Evolutionary conservation across 768 basidiomycete genomes (phyloP), one percentile per base, ranked within the genome.

Genomic region (Goffeauzyma gilvescens): DNA sequence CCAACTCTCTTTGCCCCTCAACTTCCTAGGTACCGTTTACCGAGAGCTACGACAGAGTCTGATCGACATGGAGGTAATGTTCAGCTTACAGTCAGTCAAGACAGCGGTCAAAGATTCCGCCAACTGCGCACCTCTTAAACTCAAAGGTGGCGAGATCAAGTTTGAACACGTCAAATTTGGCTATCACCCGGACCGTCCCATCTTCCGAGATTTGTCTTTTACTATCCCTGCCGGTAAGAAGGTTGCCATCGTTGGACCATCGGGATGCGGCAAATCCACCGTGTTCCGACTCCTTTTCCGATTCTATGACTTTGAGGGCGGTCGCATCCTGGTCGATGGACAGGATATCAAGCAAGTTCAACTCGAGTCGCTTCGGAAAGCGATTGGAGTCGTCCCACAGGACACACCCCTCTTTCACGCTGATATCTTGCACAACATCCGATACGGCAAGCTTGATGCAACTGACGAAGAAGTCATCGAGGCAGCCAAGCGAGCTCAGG

Each of bases 401-500:
- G 93, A 98, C 55, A 98, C 90, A 13, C 90, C 93, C 1, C 69
- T 98, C 3, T 96, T 98, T 71, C 89, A 98, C 62, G 78, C 83
- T 5, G 79, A 95, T 58, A 78, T 96, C 34, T 69, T 93, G 72
- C 85, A 95, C 59, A 98, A 98, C 57, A 75, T 98, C 35, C 72
- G 89, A 10, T 98, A 98, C 59, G 93, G 93, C 1, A 70, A 79
- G 18, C 64, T 96, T 22, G 75, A 78, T 43, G 90, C 89, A 35
- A 79, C 69, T 2, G 87, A 96, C 50, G 82, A 82, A 43, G 81
- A 95, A 58, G 93, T 96, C 23, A 69, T 72, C 42, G 77, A 76
- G 52, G 90, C 79, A 15, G 78, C 86, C 43, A 69, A 67, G 59
- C 79, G 80, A 64, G 93, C 93, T 28, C 84, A 83, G 53, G 81